These are phyloP conservation scores for Coccomyxa subellipsoidea DNA, from an alignment of 163 green algal species.

Conservation along the genomic window DNA sequence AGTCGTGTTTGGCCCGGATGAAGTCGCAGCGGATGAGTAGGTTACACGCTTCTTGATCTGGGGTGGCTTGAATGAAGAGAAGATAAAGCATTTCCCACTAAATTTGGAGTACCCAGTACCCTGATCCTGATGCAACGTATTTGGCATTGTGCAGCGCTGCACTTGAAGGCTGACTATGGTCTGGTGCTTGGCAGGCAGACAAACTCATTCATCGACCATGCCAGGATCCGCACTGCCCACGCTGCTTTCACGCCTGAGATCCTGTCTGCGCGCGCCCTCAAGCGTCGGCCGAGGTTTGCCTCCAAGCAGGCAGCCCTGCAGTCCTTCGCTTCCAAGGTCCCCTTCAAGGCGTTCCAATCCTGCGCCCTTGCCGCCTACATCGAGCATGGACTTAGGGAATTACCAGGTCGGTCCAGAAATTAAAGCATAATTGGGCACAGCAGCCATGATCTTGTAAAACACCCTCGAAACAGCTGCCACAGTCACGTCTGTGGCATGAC, in stretches of 20 bases:
- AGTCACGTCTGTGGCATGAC: too few relatives aligned
- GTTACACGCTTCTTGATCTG: background rate
- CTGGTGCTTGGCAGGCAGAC: background rate
- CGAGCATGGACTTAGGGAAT: constrained; percentile 1
- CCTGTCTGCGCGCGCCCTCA: background rate
- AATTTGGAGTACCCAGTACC: too few relatives aligned
- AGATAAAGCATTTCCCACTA: too few relatives aligned
- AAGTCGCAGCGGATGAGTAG: background rate
- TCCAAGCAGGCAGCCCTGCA: background rate
- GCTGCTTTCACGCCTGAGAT: background rate
- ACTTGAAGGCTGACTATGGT: background rate
- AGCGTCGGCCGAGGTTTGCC: background rate
- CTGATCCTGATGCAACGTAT: background rate
- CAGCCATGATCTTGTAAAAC: too few relatives aligned
- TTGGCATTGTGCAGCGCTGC: background rate
- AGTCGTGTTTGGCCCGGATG: background rate
- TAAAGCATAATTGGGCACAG: background rate
- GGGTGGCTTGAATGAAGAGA: background rate
- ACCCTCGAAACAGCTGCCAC: too few relatives aligned
- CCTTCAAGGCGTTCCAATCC: constrained; percentile 5
- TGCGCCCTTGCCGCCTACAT: background rate
- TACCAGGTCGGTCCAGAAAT: background rate
- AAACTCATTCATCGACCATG: background rate
- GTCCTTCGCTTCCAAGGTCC: background rate
- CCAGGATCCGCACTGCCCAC: background rate